Base-by-base conservation (phyloP, 345 rosid species). In the Triadica sebifera region DNA sequence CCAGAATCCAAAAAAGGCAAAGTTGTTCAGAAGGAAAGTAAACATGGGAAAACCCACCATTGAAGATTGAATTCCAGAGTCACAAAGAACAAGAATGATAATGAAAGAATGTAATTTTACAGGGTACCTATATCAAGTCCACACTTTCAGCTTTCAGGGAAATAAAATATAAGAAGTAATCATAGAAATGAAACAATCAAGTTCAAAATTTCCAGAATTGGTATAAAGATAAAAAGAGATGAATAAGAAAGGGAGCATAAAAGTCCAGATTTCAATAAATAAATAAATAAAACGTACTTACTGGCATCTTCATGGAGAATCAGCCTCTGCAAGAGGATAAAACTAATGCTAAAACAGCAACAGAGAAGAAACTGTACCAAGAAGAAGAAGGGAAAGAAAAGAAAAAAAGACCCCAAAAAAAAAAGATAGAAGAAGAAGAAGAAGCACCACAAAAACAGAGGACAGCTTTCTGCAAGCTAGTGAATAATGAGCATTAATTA, bases 271-370 rank as follows among this genome's bases (percentile, higher is more conserved):
- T 29, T 63, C 55, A 46, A 69, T n/a, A 67, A 75, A 50, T 3
- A 63, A 52, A 37, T 65, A 68, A 39, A 81, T 78, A 85, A 83
- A 87, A 92, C 98, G 92, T 94, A 94, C 98, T 94, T 94, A 94
- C 98, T 90, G 92, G 98, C 97, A 92, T 89, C 96, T 89, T 90
- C 96, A 81, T 89, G 84, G 43, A 76, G 85, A 46, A 58, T 82
- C 76, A 70, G 82, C 83, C 84, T 78, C 80, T 69, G 78, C 55
- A 60, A 66, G 66, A 63, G 74, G 56, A 24, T 69, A 46, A 37
- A 38, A 61, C 45, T 17, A 63, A 1, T 53, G 55, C 52, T 73
- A 43, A 63, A 58, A 46, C 57, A 66, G 73, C 74, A 38, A 66
- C 70, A 75, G 11, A 57, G 59, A 68, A 56, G 29, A 67, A 65